phyloP scores from a whole-genome alignment of 768 basidiomycete species.

The Clitopilus passeckerianus region DNA sequence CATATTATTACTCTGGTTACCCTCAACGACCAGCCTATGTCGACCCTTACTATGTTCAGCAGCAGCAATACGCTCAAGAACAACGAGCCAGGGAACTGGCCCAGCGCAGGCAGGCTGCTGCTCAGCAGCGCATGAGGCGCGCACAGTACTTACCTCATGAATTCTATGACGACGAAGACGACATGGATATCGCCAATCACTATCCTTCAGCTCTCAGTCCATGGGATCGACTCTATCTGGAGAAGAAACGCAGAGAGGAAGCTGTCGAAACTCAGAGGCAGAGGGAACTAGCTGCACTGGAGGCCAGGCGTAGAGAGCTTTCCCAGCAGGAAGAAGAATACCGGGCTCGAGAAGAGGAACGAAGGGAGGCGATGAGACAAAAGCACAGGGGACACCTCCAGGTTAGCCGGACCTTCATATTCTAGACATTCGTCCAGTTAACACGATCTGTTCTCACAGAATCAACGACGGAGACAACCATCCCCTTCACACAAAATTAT shows the following conservation, averaged over 20 bases:
- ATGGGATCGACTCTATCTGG: constrained; percentile 26
- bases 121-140: constrained; percentile 28
- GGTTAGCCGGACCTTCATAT: not conserved
- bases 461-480: not conserved
- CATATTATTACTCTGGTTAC: constrained; percentile 21
- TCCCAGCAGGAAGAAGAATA: not conserved
- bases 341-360: constrained; percentile 13
- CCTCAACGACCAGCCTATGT: constrained; percentile 9
- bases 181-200: constrained; percentile 16
- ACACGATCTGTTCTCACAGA: not conserved
- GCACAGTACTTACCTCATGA: constrained; percentile 32
- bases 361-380: constrained; percentile 13
- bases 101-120: constrained; percentile 16
- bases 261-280: constrained; percentile 9
- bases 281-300: constrained; percentile 6
- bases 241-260: constrained; percentile 18
- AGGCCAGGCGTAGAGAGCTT: constrained; percentile 7
- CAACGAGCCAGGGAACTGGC: constrained; percentile 18
- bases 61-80: constrained; percentile 10
- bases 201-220: constrained; percentile 12
- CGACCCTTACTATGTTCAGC: constrained; percentile 10
- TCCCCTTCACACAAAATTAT: not conserved
- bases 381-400: not conserved
- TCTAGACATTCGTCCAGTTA: not conserved
- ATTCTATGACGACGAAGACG: constrained; percentile 21